These are phyloP conservation scores for Euclidium syriacum DNA, from an alignment of 345 rosid genomes.

Conservation along the genomic window DNA sequence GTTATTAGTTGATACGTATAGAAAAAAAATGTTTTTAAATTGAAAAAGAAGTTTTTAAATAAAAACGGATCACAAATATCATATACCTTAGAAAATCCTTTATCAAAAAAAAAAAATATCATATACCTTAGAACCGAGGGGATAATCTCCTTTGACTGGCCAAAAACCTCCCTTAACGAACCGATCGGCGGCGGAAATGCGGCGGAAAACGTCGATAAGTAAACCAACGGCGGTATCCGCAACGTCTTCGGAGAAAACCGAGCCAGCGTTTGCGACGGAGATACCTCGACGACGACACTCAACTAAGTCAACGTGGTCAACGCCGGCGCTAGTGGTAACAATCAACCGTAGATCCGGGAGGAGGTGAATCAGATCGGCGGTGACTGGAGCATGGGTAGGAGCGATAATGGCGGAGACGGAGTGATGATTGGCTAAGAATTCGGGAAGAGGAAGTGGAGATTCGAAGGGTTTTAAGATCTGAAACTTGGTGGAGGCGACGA, in stretches of 20 bases:
- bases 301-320: slow-evolving; percentile 39
- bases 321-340: slow-evolving; percentile 38
- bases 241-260: slow-evolving; percentile 35
- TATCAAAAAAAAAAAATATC: too few relatives aligned
- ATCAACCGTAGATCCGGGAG: slow-evolving; percentile 33
- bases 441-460: slow-evolving; percentile 23
- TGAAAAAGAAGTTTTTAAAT: too few relatives aligned
- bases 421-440: slow-evolving; percentile 19
- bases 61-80: too few relatives aligned
- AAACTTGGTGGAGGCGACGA: slow-evolving; percentile 3
- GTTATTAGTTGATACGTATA: too few relatives aligned
- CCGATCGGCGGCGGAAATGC: slow-evolving; percentile 30
- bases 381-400: slow-evolving; percentile 25
- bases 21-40: too few relatives aligned
- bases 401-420: slow-evolving; percentile 35
- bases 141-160: slow-evolving; percentile 31
- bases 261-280: slow-evolving; percentile 34
- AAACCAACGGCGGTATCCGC: slow-evolving; percentile 43
- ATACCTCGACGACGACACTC: slow-evolving; percentile 43
- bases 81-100: too few relatives aligned
- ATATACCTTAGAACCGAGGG: slow-evolving; percentile 36
- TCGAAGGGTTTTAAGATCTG: slow-evolving; percentile 33
- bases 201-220: slow-evolving; percentile 43
- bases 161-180: slow-evolving; percentile 34
- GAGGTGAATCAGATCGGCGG: slow-evolving; percentile 29